phyloP scores from a whole-genome alignment of 352 stramenopile genomes.

The Phytophthora sp. region DNA sequence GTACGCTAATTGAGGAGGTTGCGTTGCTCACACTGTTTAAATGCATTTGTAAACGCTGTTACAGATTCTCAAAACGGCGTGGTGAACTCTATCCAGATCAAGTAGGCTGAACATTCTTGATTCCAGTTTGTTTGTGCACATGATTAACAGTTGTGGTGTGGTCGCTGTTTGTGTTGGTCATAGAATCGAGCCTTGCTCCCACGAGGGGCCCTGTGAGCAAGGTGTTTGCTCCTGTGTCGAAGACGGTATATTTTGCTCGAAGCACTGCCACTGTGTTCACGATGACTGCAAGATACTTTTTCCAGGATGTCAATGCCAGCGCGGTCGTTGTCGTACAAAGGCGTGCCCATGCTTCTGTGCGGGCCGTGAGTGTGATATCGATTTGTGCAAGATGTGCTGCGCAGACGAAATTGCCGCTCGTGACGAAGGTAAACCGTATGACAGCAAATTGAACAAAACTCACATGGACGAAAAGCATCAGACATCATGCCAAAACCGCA shows the following conservation, averaged over 20 bases:
- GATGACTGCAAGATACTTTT: constrained; percentile 89
- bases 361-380: constrained; percentile 93
- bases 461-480: constrained; percentile 33
- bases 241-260: constrained; percentile 91
- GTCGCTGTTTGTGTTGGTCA: background rate
- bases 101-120: constrained; percentile 34
- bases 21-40: constrained; percentile 12
- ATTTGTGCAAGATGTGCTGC: constrained; percentile 89
- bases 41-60: constrained; percentile 1
- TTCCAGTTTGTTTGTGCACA: background rate
- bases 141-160: background rate
- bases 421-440: constrained; percentile 27
- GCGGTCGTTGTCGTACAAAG: constrained; percentile 83
- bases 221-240: constrained; percentile 89
- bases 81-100: constrained; percentile 56
- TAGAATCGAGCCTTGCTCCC: constrained; percentile 87
- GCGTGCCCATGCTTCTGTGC: constrained; percentile 91
- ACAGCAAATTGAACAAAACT: constrained; percentile 10
- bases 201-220: constrained; percentile 85
- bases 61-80: constrained; percentile 51
- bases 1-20: background rate
- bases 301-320: constrained; percentile 87
- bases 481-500: constrained; percentile 75
- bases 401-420: constrained; percentile 47
- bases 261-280: constrained; percentile 87